Percentiles rank a stretch among this genome's conserved stretches.
phyloP scores from a whole-genome alignment of 208 protist species.

The Trypanosoma cruzi region DNA sequence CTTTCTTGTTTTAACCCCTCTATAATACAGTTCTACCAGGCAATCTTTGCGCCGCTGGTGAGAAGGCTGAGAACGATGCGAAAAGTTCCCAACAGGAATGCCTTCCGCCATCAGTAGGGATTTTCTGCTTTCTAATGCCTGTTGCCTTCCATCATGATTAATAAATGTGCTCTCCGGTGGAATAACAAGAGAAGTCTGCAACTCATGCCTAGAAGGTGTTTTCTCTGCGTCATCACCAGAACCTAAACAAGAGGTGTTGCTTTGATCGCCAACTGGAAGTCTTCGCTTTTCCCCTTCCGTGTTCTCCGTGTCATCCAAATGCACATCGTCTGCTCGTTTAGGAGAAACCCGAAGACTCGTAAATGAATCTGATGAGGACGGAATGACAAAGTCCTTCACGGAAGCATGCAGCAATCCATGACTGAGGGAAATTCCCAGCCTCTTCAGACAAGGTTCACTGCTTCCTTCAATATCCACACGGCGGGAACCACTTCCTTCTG shows the following conservation, averaged over 20 bases:
- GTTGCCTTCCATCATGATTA: neutral
- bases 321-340: neutral
- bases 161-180: neutral
- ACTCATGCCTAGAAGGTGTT: neutral
- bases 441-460: neutral
- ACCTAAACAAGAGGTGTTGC: neutral
- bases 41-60: neutral
- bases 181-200: neutral
- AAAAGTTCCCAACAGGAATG: neutral
- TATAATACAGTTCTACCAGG: constrained; percentile 29
- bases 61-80: neutral
- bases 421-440: neutral
- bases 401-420: neutral
- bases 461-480: neutral
- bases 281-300: neutral
- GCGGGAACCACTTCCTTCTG: constrained; percentile 3
- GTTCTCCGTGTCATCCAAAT: neutral
- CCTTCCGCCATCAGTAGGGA: neutral
- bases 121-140: neutral
- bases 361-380: neutral
- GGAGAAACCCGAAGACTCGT: neutral
- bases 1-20: constrained; percentile 19
- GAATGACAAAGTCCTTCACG: neutral
- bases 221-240: neutral
- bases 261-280: neutral